Evolutionary conservation across 345 rosid species (phyloP).

Genomic region (Linum lewisii): DNA sequence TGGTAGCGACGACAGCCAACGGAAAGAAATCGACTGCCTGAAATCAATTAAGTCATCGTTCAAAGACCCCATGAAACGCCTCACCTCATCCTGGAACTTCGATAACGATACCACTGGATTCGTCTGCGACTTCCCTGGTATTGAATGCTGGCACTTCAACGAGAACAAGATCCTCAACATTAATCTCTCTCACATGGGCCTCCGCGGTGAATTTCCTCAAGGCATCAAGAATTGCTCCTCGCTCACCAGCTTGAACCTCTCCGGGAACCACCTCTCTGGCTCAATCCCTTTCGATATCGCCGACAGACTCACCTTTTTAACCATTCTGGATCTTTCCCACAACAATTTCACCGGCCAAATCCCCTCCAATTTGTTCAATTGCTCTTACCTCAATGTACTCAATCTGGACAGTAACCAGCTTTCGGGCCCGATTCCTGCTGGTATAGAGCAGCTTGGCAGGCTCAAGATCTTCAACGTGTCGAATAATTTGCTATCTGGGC

Average conservation of each 20-base stretch:
- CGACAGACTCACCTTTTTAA: neutral
- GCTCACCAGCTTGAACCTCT: neutral
- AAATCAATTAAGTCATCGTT: constrained; percentile 1
- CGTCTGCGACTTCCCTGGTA: neutral
- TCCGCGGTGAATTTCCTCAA: constrained; percentile 3
- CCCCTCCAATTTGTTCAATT: neutral
- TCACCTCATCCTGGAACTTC: constrained; percentile 3
- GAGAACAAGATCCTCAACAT: neutral
- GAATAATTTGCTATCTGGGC: constrained; percentile 1
- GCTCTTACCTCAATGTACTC: constrained; percentile 5
- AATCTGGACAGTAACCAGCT: constrained; percentile 1
- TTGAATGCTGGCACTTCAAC: neutral
- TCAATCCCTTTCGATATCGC: constrained; percentile 1
- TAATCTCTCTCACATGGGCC: neutral
- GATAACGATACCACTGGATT: neutral
- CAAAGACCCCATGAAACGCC: neutral
- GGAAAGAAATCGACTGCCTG: constrained; percentile 1
- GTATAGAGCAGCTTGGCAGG: neutral
- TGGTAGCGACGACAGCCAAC: too few species aligned
- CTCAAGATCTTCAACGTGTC: neutral
- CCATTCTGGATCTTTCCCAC: constrained; percentile 4
- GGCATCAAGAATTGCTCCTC: neutral
- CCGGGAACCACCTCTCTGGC: neutral
- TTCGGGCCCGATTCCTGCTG: neutral
- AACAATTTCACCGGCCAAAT: constrained; percentile 9